These are phyloP conservation scores for Penicillium dipodomyicola DNA, from an alignment of 495 filamentous ascomycete species.

Conservation along the genomic window DNA sequence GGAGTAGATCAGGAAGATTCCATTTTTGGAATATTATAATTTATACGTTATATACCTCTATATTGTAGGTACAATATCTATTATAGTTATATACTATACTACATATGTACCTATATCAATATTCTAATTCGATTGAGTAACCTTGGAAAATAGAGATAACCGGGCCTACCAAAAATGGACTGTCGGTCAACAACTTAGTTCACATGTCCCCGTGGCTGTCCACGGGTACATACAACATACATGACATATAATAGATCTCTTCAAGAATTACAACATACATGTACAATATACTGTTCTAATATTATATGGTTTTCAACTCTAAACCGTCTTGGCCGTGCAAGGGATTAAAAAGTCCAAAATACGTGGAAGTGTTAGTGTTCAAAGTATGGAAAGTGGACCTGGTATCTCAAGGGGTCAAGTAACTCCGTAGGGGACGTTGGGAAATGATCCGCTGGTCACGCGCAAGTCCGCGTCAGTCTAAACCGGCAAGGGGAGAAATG, in stretches of 20 bases:
- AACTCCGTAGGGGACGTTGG: background rate
- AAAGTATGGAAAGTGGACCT: constrained; percentile 11
- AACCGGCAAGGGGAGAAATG: no score
- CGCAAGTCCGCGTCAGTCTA: constrained; percentile 17
- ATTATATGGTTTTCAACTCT: background rate
- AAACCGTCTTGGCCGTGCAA: constrained; percentile 7
- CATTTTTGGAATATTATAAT: background rate
- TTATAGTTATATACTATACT: no score
- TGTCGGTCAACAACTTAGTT: constrained; percentile 19
- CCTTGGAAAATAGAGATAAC: no score
- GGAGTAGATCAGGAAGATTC: constrained; percentile 3
- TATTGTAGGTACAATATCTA: no score
- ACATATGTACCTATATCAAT: no score
- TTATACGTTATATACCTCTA: no score
- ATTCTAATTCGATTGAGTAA: no score
- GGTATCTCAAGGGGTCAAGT: constrained; percentile 2
- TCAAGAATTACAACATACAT: background rate
- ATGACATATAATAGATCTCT: background rate
- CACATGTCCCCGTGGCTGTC: no score
- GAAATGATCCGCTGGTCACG: constrained; percentile 41
- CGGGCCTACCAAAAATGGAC: background rate
- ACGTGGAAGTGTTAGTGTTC: constrained; percentile 1
- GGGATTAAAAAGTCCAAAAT: background rate
- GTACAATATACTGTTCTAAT: no score
- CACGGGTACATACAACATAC: no score